Conservation (phyloP, 2,329 filamentous ascomycete genomes). For the Teratosphaeria viscida region DNA sequence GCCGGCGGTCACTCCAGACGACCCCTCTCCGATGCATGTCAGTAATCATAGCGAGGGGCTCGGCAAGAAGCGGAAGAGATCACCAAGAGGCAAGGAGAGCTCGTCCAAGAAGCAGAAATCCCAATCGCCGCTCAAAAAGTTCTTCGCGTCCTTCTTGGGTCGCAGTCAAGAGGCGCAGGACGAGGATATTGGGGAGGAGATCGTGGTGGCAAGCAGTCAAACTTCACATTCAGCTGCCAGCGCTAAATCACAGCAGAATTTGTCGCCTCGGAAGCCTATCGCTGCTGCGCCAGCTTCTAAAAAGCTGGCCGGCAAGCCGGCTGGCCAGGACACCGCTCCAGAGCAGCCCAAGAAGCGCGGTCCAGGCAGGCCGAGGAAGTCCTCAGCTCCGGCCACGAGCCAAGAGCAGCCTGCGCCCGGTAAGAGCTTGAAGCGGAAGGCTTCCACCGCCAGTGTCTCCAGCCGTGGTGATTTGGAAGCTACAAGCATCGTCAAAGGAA, state of each 20-base stretch:
- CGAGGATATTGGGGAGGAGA: slow-evolving; percentile 30
- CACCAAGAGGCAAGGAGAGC: slow-evolving; percentile 1
- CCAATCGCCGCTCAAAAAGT: slow-evolving; percentile 20
- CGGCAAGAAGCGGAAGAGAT: slow-evolving; percentile 20
- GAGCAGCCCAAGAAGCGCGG: slow-evolving; percentile 12
- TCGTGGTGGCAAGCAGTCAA: slow-evolving; percentile 27
- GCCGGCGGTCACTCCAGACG: not conserved
- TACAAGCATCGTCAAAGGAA: slow-evolving; percentile 8
- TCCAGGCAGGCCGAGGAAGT: slow-evolving; percentile 19
- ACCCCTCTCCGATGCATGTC: not conserved
- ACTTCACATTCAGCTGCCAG: slow-evolving; percentile 4
- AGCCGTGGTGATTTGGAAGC: slow-evolving; percentile 1
- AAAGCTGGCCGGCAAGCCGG: slow-evolving; percentile 4
- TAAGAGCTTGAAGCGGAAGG: slow-evolving; percentile 18
- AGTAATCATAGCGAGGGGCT: slow-evolving; percentile 5
- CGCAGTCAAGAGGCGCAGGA: slow-evolving; percentile 18
- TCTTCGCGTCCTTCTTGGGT: slow-evolving; percentile 13
- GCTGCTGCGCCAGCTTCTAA: not conserved
- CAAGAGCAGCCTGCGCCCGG: slow-evolving; percentile 2
- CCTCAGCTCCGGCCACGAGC: slow-evolving; percentile 5
- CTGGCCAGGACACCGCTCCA: not conserved
- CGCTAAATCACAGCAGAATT: not conserved
- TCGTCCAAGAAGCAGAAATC: slow-evolving; percentile 19
- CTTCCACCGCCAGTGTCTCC: slow-evolving; percentile 13
- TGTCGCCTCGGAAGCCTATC: not conserved